Evolutionary conservation across 2,329 filamentous ascomycete genomes (phyloP).

Genomic region (Amphichorda felina): DNA sequence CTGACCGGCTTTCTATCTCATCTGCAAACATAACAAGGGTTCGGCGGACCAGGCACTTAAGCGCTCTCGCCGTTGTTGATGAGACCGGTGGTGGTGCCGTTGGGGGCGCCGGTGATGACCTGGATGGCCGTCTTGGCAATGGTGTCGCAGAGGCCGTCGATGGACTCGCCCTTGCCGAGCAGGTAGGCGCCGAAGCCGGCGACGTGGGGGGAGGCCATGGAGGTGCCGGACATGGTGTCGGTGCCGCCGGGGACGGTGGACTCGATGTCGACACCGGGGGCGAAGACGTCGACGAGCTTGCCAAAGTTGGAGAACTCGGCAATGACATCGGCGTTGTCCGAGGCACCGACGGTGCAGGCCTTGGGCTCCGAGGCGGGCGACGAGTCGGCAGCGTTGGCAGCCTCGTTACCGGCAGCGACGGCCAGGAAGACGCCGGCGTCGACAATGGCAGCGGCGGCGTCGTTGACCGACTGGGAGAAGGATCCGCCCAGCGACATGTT

Average conservation of each 20-base stretch:
- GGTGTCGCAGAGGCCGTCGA: slow-evolving; percentile 24
- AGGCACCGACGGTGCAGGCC: slow-evolving; percentile 38
- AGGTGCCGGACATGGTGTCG: slow-evolving; percentile 33
- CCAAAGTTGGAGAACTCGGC: slow-evolving; percentile 42
- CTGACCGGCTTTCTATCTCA: not conserved
- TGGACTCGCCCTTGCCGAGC: slow-evolving; percentile 32
- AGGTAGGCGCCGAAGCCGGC: slow-evolving; percentile 51
- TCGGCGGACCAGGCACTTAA: not conserved
- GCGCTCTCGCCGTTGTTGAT: slow-evolving; percentile 16
- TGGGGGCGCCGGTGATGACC: slow-evolving; percentile 21
- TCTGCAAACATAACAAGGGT: not conserved
- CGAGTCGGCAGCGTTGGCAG: slow-evolving; percentile 27
- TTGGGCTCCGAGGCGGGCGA: slow-evolving; percentile 35
- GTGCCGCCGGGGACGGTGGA: slow-evolving; percentile 32
- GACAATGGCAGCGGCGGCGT: slow-evolving; percentile 31
- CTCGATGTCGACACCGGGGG: slow-evolving; percentile 33
- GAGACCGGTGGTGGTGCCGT: slow-evolving; percentile 20
- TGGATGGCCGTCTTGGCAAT: slow-evolving; percentile 26
- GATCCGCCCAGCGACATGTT: slow-evolving; percentile 42
- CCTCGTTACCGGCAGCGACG: slow-evolving; percentile 41
- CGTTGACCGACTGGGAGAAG: slow-evolving; percentile 30
- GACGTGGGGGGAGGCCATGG: slow-evolving; percentile 51
- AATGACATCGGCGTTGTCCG: slow-evolving; percentile 24
- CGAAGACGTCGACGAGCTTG: slow-evolving; percentile 31
- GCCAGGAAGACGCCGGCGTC: slow-evolving; percentile 34